phyloP scores from a whole-genome alignment of 2,329 filamentous ascomycete species.

The Daldinia sp. region DNA sequence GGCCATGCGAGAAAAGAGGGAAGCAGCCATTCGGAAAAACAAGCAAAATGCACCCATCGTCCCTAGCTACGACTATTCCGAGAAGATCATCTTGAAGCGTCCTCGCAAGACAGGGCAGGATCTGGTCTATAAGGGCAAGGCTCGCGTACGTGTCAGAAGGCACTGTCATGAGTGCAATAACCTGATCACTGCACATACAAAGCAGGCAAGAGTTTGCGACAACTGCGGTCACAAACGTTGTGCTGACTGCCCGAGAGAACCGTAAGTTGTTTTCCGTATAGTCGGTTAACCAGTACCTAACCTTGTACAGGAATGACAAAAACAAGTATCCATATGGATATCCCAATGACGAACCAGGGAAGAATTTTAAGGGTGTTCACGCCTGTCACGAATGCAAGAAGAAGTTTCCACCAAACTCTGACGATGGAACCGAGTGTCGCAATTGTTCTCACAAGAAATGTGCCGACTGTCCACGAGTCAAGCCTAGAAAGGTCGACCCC shows the following conservation, averaged over 20 bases:
- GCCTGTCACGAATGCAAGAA: conserved; percentile 70
- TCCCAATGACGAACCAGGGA: conserved; percentile 69
- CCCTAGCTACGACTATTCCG: conserved; percentile 59
- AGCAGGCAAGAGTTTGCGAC: conserved; percentile 62
- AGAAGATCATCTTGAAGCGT: conserved; percentile 65
- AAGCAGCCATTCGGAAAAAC: conserved; percentile 61
- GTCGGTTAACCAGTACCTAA: background rate
- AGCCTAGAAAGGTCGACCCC: conserved; percentile 67
- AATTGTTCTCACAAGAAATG: conserved; percentile 70
- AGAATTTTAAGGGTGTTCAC: conserved; percentile 60
- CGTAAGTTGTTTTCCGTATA: conserved; percentile 61
- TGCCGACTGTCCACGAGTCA: conserved; percentile 64
- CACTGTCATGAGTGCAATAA: conserved; percentile 78
- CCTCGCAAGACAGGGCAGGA: conserved; percentile 74
- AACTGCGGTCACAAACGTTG: conserved; percentile 78
- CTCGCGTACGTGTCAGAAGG: conserved; percentile 76
- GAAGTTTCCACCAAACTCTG: conserved; percentile 60
- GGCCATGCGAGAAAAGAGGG: conserved; percentile 60
- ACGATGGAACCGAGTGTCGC: conserved; percentile 63
- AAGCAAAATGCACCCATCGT: conserved; percentile 64
- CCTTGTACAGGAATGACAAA: conserved; percentile 64
- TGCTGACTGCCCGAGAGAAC: conserved; percentile 81
- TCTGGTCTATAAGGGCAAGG: conserved; percentile 71
- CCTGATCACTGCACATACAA: conserved; percentile 66
- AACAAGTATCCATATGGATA: conserved; percentile 75